Base-by-base conservation (phyloP, 495 filamentous ascomycete species). In the Hypoxylon trugodes region DNA sequence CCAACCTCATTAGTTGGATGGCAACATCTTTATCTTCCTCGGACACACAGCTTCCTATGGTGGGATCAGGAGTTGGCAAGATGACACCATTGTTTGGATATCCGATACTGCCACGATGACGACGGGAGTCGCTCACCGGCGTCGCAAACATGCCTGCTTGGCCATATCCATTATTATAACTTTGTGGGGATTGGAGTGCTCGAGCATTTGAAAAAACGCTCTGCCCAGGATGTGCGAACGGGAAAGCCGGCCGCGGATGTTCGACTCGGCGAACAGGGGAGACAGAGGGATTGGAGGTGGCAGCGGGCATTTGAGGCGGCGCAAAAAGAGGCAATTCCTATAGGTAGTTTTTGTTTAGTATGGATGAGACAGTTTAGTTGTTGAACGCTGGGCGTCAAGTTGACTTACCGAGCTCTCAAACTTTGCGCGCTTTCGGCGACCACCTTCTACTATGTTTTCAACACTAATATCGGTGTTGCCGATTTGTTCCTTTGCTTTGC, bases 1-100 rank as follows among this genome's bases (percentile, higher is more conserved):
- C 92, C 48, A 98, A 82, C 59, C 92, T 89, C 85, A 98, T 97
- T 63, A 98, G 82, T 73, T 97, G 93, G 71, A 96, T 86, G 43
- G 95, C 95, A 66, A 97, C 95, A 76, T 98, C 96, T 70, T 98
- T 95, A 72, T 98, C 95, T 72, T 98, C 95, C 72, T 98, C 95
- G 2, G 94, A 98, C 70, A 97, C 93, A 67, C 89, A 94, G 77
- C 93, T 97, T 30, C 90, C 89, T 58, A 96, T 89, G 10, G 96
- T 98, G 8, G 93, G 93, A 59, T 97, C 94, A 3, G 95, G 96
- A 2, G 96, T 98, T 6, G 92, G 93, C 55, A 96, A 79, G 62
- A 92, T 83, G 26, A 76, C 77, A 1, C 78, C 66, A 51, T 75
- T 68, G 21, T 75, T 59, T 18, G 78, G 71, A 51, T 86, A 84